Evolutionary conservation across 31 red algal species (phyloP).

Genomic region (Asparagopsis taxiformis): DNA sequence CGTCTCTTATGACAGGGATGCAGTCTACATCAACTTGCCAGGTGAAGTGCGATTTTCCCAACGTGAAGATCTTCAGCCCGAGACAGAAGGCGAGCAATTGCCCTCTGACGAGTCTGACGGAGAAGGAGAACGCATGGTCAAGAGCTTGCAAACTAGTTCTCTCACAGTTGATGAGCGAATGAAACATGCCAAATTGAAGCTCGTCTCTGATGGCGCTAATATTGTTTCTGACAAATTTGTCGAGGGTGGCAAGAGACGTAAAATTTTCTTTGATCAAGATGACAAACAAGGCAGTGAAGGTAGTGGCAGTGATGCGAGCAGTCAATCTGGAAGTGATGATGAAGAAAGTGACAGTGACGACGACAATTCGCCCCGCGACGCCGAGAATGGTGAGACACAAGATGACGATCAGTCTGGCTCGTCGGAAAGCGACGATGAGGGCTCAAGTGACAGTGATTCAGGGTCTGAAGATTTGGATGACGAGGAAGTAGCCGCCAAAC

Average conservation of each 20-base stretch:
- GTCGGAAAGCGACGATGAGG: slow-evolving; percentile 18
- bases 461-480: slow-evolving; percentile 8
- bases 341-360: slow-evolving; percentile 18
- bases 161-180: slow-evolving; percentile 79
- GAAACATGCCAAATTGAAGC: slow-evolving; percentile 40
- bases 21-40: slow-evolving; percentile 90
- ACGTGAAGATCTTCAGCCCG: slow-evolving; percentile 9
- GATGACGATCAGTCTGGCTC: slow-evolving; percentile 2
- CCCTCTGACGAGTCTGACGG: slow-evolving; percentile 50
- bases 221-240: slow-evolving; percentile 62
- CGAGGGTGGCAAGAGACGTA: slow-evolving; percentile 19
- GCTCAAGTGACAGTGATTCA: slow-evolving; percentile 2
- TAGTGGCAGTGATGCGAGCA: neutral
- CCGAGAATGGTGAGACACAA: neutral
- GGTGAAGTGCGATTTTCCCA: slow-evolving; percentile 79
- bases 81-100: slow-evolving; percentile 25
- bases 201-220: slow-evolving; percentile 51
- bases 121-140: slow-evolving; percentile 94
- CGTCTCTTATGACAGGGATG: slow-evolving; percentile 94
- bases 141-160: slow-evolving; percentile 66
- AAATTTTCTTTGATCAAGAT: slow-evolving; percentile 5
- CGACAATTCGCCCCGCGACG: neutral
- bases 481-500: slow-evolving; percentile 30
- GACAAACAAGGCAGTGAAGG: no score
- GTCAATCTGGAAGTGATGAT: neutral